Evolutionary conservation across 2,329 filamentous ascomycete species (phyloP).

Genomic region (Ciborinia camelliae): DNA sequence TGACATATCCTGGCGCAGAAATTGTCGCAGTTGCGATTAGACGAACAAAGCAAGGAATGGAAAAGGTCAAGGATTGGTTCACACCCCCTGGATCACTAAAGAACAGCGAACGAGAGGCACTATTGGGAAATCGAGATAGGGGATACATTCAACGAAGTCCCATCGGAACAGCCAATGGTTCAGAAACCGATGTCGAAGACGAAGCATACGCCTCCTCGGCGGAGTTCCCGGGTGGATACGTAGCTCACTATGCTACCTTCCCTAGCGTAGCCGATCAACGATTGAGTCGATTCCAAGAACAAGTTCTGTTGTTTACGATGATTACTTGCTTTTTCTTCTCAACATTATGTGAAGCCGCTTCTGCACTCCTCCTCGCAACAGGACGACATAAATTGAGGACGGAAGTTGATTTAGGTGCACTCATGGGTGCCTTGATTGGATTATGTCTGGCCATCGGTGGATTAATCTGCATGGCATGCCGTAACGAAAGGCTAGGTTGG

Average conservation of each 20-base stretch:
- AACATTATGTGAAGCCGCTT: slow-evolving; percentile 61
- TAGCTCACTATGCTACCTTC: slow-evolving; percentile 51
- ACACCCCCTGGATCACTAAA: slow-evolving; percentile 31
- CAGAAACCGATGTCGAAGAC: slow-evolving; percentile 45
- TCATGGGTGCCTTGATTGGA: slow-evolving; percentile 65
- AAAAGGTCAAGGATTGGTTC: slow-evolving; percentile 53
- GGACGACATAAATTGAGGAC: slow-evolving; percentile 63
- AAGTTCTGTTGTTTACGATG: slow-evolving; percentile 52
- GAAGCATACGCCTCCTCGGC: slow-evolving; percentile 52
- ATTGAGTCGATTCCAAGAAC: slow-evolving; percentile 50
- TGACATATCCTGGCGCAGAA: slow-evolving; percentile 54
- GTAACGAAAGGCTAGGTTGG: slow-evolving; percentile 45
- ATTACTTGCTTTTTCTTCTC: slow-evolving; percentile 56
- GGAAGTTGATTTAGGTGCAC: slow-evolving; percentile 71
- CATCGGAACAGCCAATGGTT: slow-evolving; percentile 31
- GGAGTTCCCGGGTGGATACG: slow-evolving; percentile 50
- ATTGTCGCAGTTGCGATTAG: slow-evolving; percentile 50
- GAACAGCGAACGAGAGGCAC: slow-evolving; percentile 28
- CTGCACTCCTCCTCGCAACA: slow-evolving; percentile 62
- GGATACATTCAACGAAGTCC: slow-evolving; percentile 25
- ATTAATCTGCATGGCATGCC: slow-evolving; percentile 55
- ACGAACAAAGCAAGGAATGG: slow-evolving; percentile 46
- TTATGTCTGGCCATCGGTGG: slow-evolving; percentile 61
- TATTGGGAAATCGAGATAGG: slow-evolving; percentile 28
- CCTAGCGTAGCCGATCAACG: slow-evolving; percentile 52